Evolutionary conservation across 73 alveolate species (phyloP).

Genomic region (Uronychia setigera): DNA sequence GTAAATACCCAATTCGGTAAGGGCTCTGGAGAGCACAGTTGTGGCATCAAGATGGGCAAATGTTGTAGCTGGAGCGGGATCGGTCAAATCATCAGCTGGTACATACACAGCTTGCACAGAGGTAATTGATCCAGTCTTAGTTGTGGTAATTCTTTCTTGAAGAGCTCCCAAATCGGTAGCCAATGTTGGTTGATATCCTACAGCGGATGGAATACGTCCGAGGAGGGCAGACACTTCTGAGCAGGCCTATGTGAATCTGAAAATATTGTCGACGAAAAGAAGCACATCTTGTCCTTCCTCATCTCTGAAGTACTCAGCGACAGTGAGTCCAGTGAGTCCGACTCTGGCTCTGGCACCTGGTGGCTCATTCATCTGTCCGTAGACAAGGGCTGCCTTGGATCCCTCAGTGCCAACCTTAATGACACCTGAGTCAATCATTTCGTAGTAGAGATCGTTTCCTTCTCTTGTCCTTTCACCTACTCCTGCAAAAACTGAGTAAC

Average conservation of each 20-base stretch:
- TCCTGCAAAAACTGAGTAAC: constrained; percentile 98
- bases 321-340: constrained; percentile 96
- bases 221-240: constrained; percentile 99
- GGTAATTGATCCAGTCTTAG: constrained; percentile 97
- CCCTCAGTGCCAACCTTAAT: constrained; percentile 63
- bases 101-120: constrained; percentile 98
- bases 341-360: constrained; percentile 99
- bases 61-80: constrained; percentile 99
- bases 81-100: constrained; percentile 98
- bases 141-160: constrained; percentile 97
- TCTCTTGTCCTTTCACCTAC: constrained; percentile 96
- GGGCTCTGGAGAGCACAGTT: constrained; percentile 93
- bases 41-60: constrained; percentile 99
- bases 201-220: constrained; percentile 99
- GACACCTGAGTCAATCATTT: constrained; percentile 90
- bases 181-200: constrained; percentile 98
- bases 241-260: constrained; percentile 98
- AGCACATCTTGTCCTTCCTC: constrained; percentile 98
- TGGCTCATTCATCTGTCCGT: constrained; percentile 99
- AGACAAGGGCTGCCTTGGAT: constrained; percentile 95
- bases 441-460: constrained; percentile 93
- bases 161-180: constrained; percentile 97
- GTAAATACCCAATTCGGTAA: constrained; percentile 96
- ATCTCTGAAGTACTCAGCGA: constrained; percentile 98
- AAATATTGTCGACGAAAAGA: constrained; percentile 96